These are phyloP conservation scores for Fusarium nurragi DNA, from an alignment of 2,329 filamentous ascomycete genomes.

Conservation along the genomic window DNA sequence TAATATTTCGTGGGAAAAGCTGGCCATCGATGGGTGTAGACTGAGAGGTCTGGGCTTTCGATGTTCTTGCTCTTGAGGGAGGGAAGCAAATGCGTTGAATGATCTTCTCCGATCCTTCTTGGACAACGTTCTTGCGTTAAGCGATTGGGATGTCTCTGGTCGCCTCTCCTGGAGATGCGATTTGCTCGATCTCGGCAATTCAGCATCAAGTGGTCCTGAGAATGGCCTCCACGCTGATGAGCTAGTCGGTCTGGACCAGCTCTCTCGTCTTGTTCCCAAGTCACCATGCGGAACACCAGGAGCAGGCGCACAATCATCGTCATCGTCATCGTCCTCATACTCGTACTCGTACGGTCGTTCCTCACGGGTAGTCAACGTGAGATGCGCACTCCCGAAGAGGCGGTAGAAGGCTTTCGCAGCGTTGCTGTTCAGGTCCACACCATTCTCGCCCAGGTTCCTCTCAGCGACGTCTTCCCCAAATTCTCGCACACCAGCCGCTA, in stretches of 20 bases:
- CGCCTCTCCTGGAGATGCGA: constrained; percentile 14
- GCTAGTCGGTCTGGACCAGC: constrained; percentile 21
- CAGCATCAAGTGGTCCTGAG: constrained; percentile 13
- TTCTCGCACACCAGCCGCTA: constrained; percentile 61
- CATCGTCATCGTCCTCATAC: constrained; percentile 11
- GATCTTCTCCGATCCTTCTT: constrained; percentile 35
- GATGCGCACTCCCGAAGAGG: constrained; percentile 14
- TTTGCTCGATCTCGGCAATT: constrained; percentile 12
- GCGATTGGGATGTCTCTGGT: constrained; percentile 5
- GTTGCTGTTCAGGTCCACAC: constrained; percentile 46
- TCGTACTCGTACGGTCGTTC: background rate
- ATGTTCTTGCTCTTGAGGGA: constrained; percentile 8
- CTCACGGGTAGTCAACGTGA: background rate
- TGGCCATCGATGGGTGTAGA: constrained; percentile 35
- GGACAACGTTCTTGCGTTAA: background rate
- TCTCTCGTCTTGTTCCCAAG: constrained; percentile 9
- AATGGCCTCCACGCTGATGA: constrained; percentile 36
- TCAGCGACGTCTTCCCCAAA: constrained; percentile 74
- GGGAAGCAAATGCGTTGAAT: constrained; percentile 36
- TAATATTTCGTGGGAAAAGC: constrained; percentile 13
- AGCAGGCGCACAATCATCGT: constrained; percentile 30
- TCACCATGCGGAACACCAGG: constrained; percentile 32
- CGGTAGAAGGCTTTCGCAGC: constrained; percentile 52
- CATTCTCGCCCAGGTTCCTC: constrained; percentile 61
- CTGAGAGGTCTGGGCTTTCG: constrained; percentile 38